phyloP scores from a whole-genome alignment of 2,329 filamentous ascomycete species.

The Atkinsonella hypoxylon region DNA sequence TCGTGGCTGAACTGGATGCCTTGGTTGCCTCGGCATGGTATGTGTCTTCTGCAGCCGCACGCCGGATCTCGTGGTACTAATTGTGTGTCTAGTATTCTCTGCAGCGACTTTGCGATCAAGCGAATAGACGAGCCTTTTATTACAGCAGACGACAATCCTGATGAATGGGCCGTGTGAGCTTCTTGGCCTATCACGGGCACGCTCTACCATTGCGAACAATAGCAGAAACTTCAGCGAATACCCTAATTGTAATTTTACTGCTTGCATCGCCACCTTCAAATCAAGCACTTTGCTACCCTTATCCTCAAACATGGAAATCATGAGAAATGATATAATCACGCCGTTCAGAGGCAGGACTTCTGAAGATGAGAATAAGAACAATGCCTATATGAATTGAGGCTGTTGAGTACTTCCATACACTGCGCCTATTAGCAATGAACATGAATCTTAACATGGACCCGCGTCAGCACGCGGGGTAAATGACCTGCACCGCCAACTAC shows the following conservation, averaged over 20 bases:
- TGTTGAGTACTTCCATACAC: conserved; percentile 35
- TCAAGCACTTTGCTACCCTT: conserved; percentile 26
- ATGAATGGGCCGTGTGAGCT: conserved; percentile 63
- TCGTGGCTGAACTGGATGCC: conserved; percentile 82
- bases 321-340: conserved; percentile 35
- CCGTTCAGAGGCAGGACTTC: conserved; percentile 34
- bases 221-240: neutral
- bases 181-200: neutral
- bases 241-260: neutral
- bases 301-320: conserved; percentile 31
- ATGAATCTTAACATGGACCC: neutral
- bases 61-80: neutral
- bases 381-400: conserved; percentile 34
- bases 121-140: conserved; percentile 91
- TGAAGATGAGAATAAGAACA: conserved; percentile 35
- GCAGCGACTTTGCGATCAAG: conserved; percentile 90
- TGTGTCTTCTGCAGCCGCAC: conserved; percentile 13
- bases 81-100: conserved; percentile 57
- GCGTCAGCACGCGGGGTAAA: no score
- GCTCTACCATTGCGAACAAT: neutral
- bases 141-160: conserved; percentile 54
- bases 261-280: conserved; percentile 13
- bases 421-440: conserved; percentile 7
- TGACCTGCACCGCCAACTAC: conserved; percentile 31
- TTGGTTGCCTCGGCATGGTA: conserved; percentile 84